Evolutionary conservation across 179 eudicot genomes (phyloP).

Genomic region (Sideroxylon spinosum): DNA sequence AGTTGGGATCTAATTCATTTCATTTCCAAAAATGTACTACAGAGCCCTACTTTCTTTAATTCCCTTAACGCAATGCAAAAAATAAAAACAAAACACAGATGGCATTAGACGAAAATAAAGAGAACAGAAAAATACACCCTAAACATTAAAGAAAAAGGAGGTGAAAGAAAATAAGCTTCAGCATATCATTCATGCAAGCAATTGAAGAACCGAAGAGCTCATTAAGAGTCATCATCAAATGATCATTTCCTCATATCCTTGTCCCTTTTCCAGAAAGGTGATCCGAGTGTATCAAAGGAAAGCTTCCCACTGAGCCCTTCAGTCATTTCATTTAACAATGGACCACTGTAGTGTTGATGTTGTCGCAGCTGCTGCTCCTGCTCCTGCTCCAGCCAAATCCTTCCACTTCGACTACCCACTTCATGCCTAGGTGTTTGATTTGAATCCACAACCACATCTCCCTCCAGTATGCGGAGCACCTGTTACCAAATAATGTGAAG

Average conservation of each 20-base stretch:
- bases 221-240: conserved; percentile 7
- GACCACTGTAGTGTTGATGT: conserved; percentile 27
- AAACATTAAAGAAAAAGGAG: neutral
- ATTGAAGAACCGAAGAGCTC: neutral
- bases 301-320: conserved; percentile 40
- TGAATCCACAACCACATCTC: conserved; percentile 66
- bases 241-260: conserved; percentile 13
- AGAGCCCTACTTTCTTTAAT: conserved; percentile 4
- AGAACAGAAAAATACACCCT: neutral
- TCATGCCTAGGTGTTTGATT: conserved; percentile 57
- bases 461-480: conserved; percentile 90
- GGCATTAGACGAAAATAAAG: neutral
- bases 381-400: conserved; percentile 38
- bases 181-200: neutral
- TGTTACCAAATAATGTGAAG: conserved; percentile 14
- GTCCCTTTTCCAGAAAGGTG: conserved; percentile 28
- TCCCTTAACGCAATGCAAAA: conserved; percentile 6
- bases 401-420: conserved; percentile 66
- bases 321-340: conserved; percentile 27
- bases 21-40: neutral
- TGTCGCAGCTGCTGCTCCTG: conserved; percentile 27
- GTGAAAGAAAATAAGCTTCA: neutral
- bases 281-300: conserved; percentile 24
- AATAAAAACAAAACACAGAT: neutral
- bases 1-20: neutral